A percentile compares a stretch with the other conserved stretches of the same genome.
These are phyloP conservation scores for Erodium moschatum DNA, from an alignment of 441 rosid genomes.

Conservation along the genomic window DNA sequence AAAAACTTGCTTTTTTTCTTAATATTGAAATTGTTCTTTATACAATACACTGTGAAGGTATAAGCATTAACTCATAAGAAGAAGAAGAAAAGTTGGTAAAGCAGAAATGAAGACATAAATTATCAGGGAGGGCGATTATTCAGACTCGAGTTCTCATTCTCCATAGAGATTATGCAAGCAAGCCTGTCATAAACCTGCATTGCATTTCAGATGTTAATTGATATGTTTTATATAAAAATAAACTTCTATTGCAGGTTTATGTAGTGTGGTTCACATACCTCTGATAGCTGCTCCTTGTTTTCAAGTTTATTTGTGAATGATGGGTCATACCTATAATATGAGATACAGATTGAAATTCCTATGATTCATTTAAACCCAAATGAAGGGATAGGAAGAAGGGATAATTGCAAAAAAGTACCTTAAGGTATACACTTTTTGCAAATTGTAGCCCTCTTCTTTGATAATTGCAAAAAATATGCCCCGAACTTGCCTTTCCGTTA, in stretches of 20 bases:
- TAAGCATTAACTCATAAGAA: neutral
- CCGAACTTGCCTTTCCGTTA: too few relatives aligned
- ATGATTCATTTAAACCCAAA: too few relatives aligned
- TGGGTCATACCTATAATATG: conserved; percentile 47
- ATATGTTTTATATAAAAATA: neutral
- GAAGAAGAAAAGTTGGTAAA: neutral
- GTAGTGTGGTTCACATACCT: conserved; percentile 29
- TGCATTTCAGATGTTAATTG: neutral
- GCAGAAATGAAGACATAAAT: neutral
- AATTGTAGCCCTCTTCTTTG: too few relatives aligned
- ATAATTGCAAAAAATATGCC: too few relatives aligned
- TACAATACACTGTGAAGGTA: neutral
- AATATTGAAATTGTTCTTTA: neutral
- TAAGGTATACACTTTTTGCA: too few relatives aligned
- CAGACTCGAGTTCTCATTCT: conserved; percentile 58
- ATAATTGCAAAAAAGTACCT: too few relatives aligned
- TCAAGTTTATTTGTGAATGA: conserved; percentile 32
- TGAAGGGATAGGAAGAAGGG: too few relatives aligned
- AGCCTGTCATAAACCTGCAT: conserved; percentile 73
- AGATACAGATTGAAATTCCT: neutral
- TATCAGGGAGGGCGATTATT: conserved; percentile 25
- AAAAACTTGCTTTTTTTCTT: neutral
- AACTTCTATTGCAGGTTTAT: neutral
- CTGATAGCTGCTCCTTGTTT: conserved; percentile 44
- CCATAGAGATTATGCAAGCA: conserved; percentile 64